phyloP scores from a whole-genome alignment of 805 yeast species.

The Yarrowia sp. region DNA sequence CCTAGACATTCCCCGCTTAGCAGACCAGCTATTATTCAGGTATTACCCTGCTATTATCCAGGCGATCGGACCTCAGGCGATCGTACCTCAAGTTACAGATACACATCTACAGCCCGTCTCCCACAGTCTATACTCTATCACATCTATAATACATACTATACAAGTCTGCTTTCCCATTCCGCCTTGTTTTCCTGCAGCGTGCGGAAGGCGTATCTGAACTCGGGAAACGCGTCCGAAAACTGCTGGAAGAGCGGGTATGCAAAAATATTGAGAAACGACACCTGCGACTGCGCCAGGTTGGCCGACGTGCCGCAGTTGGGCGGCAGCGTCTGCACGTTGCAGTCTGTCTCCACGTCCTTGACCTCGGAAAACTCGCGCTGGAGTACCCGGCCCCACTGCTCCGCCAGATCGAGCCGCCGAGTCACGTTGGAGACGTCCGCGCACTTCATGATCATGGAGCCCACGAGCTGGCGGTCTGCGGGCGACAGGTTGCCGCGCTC shows the following conservation, averaged over 20 bases:
- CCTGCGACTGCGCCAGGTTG: slow-evolving; percentile 63
- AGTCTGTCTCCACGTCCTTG: slow-evolving; percentile 48
- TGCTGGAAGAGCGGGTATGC: slow-evolving; percentile 73
- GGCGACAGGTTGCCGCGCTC: slow-evolving; percentile 21
- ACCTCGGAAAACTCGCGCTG: slow-evolving; percentile 75
- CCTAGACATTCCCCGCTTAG: no score
- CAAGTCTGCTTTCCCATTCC: slow-evolving; percentile 25
- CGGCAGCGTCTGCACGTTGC: slow-evolving; percentile 32
- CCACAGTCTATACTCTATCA: slow-evolving; percentile 1
- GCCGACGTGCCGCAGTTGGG: slow-evolving; percentile 24
- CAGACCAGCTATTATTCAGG: no score
- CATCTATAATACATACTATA: slow-evolving; percentile 25
- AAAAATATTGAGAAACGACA: slow-evolving; percentile 78
- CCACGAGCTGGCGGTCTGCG: slow-evolving; percentile 43
- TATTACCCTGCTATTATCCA: no score
- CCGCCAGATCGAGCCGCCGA: slow-evolving; percentile 68
- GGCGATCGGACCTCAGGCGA: no score
- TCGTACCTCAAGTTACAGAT: background rate
- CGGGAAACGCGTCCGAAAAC: slow-evolving; percentile 58
- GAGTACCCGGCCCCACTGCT: slow-evolving; percentile 84
- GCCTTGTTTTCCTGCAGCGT: slow-evolving; percentile 21
- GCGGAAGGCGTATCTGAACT: slow-evolving; percentile 28
- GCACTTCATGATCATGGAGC: slow-evolving; percentile 77
- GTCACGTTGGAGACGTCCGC: slow-evolving; percentile 96
- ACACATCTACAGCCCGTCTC: background rate